Percentiles rank a stretch among this genome's conserved stretches.
Conservation (phyloP, 345 rosid species). For the Eucalyptus victrix region DNA sequence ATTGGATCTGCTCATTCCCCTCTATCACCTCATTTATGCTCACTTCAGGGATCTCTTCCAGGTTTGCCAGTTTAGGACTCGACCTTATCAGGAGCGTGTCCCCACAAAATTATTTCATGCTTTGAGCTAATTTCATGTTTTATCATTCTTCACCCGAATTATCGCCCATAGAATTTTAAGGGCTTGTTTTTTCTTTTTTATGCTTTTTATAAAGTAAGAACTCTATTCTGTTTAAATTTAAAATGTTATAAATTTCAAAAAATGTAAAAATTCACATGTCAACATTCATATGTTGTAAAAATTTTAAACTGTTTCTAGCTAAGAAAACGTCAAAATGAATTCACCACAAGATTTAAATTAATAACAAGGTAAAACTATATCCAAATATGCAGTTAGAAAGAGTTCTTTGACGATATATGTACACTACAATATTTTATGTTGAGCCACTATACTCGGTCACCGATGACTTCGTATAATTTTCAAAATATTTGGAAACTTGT, state of each 20-base stretch:
- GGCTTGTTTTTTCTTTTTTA: background rate
- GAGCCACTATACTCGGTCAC: background rate
- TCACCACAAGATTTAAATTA: background rate
- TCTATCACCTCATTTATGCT: constrained; percentile 17
- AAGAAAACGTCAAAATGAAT: background rate
- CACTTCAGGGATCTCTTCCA: constrained; percentile 22
- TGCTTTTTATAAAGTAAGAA: background rate
- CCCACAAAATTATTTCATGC: background rate
- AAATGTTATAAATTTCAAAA: background rate
- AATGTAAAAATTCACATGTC: background rate
- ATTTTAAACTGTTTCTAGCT: background rate
- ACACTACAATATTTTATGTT: background rate
- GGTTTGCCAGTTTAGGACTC: background rate
- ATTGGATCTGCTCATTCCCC: background rate
- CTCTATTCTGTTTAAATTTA: too few species aligned
- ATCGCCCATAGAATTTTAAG: background rate
- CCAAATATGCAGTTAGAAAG: background rate
- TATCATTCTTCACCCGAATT: background rate
- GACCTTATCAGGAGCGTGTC: constrained; percentile 8
- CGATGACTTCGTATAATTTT: background rate
- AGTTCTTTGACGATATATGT: background rate
- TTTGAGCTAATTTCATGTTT: background rate
- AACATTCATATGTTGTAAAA: background rate
- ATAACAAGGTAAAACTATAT: background rate
- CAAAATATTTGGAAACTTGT: background rate